Base-by-base conservation (phyloP, 106 monocot genomes). In the Platanthera zijinensis region DNA sequence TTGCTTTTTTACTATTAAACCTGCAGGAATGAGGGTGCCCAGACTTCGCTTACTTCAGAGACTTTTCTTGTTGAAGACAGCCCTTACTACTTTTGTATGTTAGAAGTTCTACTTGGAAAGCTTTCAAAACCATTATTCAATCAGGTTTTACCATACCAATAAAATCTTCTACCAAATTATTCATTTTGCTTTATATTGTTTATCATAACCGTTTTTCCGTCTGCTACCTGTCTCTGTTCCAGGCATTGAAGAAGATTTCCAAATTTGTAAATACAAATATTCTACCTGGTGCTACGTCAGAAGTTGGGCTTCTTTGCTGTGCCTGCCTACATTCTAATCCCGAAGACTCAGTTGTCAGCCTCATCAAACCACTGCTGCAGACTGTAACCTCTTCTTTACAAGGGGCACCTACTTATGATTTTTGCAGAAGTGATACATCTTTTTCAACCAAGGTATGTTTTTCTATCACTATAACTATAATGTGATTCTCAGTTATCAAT, bases 271-370 rank as follows among this genome's bases (percentile, higher is more conserved):
- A 80, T 62, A 83, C 86, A 71, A 99, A 90, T 85, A 86, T 92
- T 73, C 94, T 99, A 82, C 94, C 97, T 77, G 97, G 97, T 49
- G 97, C 97, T 72, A 86, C 86, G 73, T 72, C 89, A 80, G 97
- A 99, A 75, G 81, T 99, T 71, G 97, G 97, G 73, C 85, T 97
- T 84, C 90, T 97, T 79, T 94, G 94, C 84, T 92, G 91, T 89
- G 89, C 97, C 50, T 97, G 94, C 84, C 85, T 94, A 66, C 80
- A 82, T 79, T 88, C 97, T 73, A 87, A 94, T 77, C 90, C 97
- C 13, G 86, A 89, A 84, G 91, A 85, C 69, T 89, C 97, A 50
- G 74, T 77, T 75, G 50, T 72, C 22, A 79, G 84, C 69, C 83
- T 99, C 76, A 83, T 99, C 75, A 86, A 94, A 78, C 97, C 91